Conservation (phyloP, 2,329 filamentous ascomycete species). For the Verticillium isaacii region DNA sequence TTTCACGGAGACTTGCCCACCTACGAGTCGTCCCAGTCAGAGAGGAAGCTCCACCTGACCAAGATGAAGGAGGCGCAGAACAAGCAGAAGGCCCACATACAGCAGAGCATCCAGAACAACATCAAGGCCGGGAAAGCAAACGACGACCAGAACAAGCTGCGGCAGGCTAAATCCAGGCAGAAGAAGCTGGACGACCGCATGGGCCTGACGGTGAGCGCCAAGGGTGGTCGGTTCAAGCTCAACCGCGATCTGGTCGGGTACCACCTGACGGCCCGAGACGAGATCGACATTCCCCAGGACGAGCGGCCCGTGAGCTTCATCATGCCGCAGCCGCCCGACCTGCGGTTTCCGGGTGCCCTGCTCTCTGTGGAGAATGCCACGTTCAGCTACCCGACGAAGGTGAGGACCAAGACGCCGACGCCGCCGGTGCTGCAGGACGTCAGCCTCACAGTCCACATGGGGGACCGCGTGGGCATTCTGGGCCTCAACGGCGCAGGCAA, state of each 20-base stretch:
- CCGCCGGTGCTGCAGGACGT: constrained; percentile 55
- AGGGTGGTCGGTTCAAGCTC: constrained; percentile 73
- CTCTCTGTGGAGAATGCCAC: constrained; percentile 65
- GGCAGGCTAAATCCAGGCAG: constrained; percentile 79
- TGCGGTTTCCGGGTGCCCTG: constrained; percentile 71
- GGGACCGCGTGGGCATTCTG: constrained; percentile 69
- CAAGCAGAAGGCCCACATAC: constrained; percentile 73
- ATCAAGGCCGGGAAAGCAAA: constrained; percentile 70
- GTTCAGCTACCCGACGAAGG: constrained; percentile 52
- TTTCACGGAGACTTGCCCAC: constrained; percentile 71
- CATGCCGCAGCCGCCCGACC: constrained; percentile 60
- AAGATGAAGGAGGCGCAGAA: constrained; percentile 81
- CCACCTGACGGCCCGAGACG: constrained; percentile 53
- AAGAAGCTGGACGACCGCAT: constrained; percentile 80
- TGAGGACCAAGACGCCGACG: constrained; percentile 22
- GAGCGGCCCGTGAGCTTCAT: constrained; percentile 52
- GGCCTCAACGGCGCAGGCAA: constrained; percentile 81
- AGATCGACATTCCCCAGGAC: constrained; percentile 66
- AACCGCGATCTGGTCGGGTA: constrained; percentile 68
- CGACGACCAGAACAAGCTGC: constrained; percentile 79
- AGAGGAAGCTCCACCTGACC: constrained; percentile 62
- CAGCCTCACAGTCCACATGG: constrained; percentile 64
- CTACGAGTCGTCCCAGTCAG: constrained; percentile 65
- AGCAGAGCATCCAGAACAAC: constrained; percentile 71
- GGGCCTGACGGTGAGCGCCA: constrained; percentile 69